A percentile compares a stretch with the other conserved stretches of the same genome.
Evolutionary conservation across 768 basidiomycete genomes (phyloP).

Genomic region (Lyophyllum shimeji): DNA sequence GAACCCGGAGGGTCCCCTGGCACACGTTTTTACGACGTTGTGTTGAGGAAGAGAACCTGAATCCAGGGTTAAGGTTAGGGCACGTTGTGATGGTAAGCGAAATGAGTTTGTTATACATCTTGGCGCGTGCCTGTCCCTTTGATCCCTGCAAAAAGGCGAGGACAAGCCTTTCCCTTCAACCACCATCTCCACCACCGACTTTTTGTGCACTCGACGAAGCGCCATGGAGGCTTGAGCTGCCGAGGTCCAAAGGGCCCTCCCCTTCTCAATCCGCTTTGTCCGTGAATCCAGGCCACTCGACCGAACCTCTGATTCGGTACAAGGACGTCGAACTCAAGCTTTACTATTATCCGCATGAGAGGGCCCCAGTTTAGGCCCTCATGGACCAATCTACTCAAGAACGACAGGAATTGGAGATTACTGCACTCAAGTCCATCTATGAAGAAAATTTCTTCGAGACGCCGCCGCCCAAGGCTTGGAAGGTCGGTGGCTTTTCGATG

Average conservation of each 20-base stretch:
- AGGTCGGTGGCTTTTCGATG: slow-evolving; percentile 42
- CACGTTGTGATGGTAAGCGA: slow-evolving; percentile 1
- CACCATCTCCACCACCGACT: slow-evolving; percentile 8
- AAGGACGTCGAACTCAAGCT: slow-evolving; percentile 22
- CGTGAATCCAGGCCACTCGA: slow-evolving; percentile 16
- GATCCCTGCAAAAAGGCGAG: slow-evolving; percentile 3
- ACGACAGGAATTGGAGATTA: slow-evolving; percentile 67
- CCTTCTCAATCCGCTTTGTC: slow-evolving; percentile 53
- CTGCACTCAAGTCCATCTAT: slow-evolving; percentile 78
- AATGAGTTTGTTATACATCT: neutral
- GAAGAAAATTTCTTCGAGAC: slow-evolving; percentile 73
- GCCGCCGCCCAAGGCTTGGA: slow-evolving; percentile 81
- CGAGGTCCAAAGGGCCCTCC: slow-evolving; percentile 68
- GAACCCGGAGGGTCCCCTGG: neutral
- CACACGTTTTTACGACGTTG: neutral
- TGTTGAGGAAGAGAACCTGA: neutral
- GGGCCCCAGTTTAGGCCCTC: slow-evolving; percentile 23
- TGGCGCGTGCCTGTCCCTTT: neutral
- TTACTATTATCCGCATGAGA: slow-evolving; percentile 18
- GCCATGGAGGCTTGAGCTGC: slow-evolving; percentile 76
- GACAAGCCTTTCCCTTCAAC: slow-evolving; percentile 4
- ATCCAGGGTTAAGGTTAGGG: slow-evolving; percentile 10
- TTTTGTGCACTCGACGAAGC: slow-evolving; percentile 16
- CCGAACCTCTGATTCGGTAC: slow-evolving; percentile 16
- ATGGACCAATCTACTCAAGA: slow-evolving; percentile 75